These are phyloP conservation scores for Jimgerdemannia lactiflua DNA, from an alignment of 192 early-diverging fungal genomes.

Conservation along the genomic window DNA sequence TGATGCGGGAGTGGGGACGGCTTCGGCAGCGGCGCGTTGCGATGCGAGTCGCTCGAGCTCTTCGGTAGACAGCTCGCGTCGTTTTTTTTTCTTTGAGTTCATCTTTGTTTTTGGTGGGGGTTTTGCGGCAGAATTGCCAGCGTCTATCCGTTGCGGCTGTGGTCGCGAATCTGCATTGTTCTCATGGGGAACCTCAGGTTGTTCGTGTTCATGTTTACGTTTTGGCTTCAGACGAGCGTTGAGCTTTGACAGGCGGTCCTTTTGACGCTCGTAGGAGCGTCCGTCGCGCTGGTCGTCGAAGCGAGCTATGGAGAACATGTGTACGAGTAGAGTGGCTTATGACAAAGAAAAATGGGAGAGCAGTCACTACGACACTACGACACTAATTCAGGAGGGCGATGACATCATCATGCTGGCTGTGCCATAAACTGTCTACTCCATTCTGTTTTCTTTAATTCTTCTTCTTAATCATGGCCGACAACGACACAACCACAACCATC, in stretches of 20 bases:
- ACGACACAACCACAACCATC: not conserved
- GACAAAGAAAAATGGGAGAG: not conserved
- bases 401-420: not conserved
- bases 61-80: not conserved
- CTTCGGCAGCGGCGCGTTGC: not conserved
- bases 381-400: not conserved
- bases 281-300: conserved; percentile 21
- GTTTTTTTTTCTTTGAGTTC: conserved; percentile 2
- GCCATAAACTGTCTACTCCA: not conserved
- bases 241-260: conserved; percentile 38
- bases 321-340: not conserved
- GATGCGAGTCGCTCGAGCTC: not conserved
- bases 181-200: not conserved
- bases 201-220: conserved; percentile 21
- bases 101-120: conserved; percentile 5
- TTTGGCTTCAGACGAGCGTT: conserved; percentile 37
- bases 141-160: conserved; percentile 9
- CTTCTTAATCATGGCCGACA: not conserved
- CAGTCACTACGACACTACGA: not conserved
- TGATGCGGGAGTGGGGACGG: conserved; percentile 6
- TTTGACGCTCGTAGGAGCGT: conserved; percentile 16
- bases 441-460: not conserved
- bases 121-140: not conserved
- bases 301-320: conserved; percentile 30
- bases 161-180: conserved; percentile 19